Evolutionary conservation across 192 early-diverging fungal species (phyloP), one percentile per base, ranked within the genome.

Genomic region (Coemansia sp.): DNA sequence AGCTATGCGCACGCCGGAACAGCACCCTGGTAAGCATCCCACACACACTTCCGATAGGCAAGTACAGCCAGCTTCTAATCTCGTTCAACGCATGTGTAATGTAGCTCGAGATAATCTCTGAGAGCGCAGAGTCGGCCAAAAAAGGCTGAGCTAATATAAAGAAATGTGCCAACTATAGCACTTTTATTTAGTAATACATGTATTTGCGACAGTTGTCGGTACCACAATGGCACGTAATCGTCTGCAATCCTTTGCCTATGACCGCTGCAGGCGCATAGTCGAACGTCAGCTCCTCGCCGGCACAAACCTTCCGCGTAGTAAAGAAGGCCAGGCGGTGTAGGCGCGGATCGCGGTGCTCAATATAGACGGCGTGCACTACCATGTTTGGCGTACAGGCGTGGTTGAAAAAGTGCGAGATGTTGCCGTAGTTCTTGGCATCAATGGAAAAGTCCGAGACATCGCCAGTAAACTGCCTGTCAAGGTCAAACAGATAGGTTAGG

Each of bases 351-450:
- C 96, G 97, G 48, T 98, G 92, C 50, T 93, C 82, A 27, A 87
- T 87, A 24, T 65, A 78, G n/a, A 67, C 75, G 9, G 69, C 58
- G 35, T 61, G 32, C 39, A 64, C 61, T 53, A 56, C 62, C 65
- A 93, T 91, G 66, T 98, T 99, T 15, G 97, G 95, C 26, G 81
- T 78, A 72, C 97, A 99, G 37, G 90, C 92, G 77, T 99, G 97
- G 76, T 99, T 99, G 73, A 99, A 94, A 66, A 99, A 99, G 24
- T 93, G 86, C 19, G 95, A 88, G n/a, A 94, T 72, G 71, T 93
- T 94, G 12, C 97, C 97, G 37, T 87, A 87, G 32, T 85, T 84
- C 14, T 88, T 91, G 8, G 97, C 95, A 65, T 99, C 97, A 46
- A 99, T 93, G 36, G 93, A 89, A 21, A 98, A 80, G 56, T 89